A percentile compares a stretch with the other conserved stretches of the same genome.
phyloP scores from a whole-genome alignment of 768 basidiomycete species.

The Leccinellum rugosiceps region DNA sequence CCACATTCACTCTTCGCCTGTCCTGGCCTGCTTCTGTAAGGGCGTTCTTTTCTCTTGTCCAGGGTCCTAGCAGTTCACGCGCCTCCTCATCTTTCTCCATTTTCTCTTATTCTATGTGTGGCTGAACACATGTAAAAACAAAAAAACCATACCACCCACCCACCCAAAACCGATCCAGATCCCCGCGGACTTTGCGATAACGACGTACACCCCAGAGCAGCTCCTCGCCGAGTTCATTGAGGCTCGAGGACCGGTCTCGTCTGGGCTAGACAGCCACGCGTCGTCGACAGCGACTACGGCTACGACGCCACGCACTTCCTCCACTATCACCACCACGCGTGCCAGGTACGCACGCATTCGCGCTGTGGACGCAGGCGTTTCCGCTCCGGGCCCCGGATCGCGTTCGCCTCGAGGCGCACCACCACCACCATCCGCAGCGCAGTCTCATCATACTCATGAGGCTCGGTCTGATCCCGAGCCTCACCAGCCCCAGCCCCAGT shows the following conservation, averaged over 20 bases:
- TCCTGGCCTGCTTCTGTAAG: constrained; percentile 59
- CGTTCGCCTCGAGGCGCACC: constrained; percentile 3
- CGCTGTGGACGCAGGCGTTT: constrained; percentile 50
- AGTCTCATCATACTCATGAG: background rate
- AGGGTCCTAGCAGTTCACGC: background rate
- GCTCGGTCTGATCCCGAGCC: background rate
- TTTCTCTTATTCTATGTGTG: background rate
- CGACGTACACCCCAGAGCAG: constrained; percentile 36
- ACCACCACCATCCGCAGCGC: background rate
- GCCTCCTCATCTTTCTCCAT: background rate
- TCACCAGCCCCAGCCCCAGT: background rate
- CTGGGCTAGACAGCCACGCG: background rate
- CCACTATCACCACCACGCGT: constrained; percentile 34
- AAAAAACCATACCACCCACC: background rate
- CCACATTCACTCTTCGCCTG: constrained; percentile 48
- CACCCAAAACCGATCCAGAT: constrained; percentile 30
- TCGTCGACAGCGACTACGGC: background rate
- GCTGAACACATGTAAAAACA: background rate
- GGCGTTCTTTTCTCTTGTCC: constrained; percentile 2
- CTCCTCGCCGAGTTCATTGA: constrained; percentile 18
- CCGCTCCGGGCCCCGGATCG: constrained; percentile 33
- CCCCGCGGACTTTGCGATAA: constrained; percentile 43
- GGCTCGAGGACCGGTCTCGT: background rate
- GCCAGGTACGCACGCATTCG: constrained; percentile 57
- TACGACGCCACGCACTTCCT: constrained; percentile 2